phyloP scores from a whole-genome alignment of 1,139 yeast genomes.

The Saccharomyces hybrid region DNA sequence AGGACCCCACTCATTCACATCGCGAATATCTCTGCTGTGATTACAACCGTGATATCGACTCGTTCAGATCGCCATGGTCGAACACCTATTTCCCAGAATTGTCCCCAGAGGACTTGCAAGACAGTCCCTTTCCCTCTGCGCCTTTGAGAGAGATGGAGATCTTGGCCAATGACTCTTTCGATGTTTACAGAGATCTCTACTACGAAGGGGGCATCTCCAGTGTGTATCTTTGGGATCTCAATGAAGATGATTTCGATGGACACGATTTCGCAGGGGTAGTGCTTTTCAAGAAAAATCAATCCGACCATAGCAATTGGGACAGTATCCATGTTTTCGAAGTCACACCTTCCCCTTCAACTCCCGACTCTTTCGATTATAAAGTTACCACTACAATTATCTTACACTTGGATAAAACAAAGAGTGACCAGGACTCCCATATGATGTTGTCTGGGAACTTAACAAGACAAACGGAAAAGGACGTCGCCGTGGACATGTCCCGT shows the following conservation, averaged over 20 bases:
- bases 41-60: slow-evolving; percentile 91
- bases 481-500: slow-evolving; percentile 18
- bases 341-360: slow-evolving; percentile 36
- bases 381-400: slow-evolving; percentile 84
- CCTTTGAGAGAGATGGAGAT: slow-evolving; percentile 66
- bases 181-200: slow-evolving; percentile 84
- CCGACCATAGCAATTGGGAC: slow-evolving; percentile 68
- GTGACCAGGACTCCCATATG: slow-evolving; percentile 30
- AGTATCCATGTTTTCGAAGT: slow-evolving; percentile 89
- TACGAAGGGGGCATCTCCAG: slow-evolving; percentile 90
- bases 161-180: slow-evolving; percentile 85
- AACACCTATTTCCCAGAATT: slow-evolving; percentile 65
- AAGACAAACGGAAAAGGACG: slow-evolving; percentile 55
- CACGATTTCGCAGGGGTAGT: slow-evolving; percentile 81
- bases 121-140: slow-evolving; percentile 67
- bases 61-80: slow-evolving; percentile 88
- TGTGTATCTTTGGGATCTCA: slow-evolving; percentile 78
- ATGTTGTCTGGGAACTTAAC: slow-evolving; percentile 78
- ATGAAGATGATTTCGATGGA: slow-evolving; percentile 37
- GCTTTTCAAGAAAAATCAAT: slow-evolving; percentile 56
- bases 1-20: slow-evolving; percentile 40
- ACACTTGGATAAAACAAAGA: slow-evolving; percentile 41
- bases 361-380: slow-evolving; percentile 50
- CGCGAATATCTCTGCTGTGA: slow-evolving; percentile 81
- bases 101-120: slow-evolving; percentile 46